phyloP scores from a whole-genome alignment of 2,329 filamentous ascomycete species.

The Alternaria postmessia region DNA sequence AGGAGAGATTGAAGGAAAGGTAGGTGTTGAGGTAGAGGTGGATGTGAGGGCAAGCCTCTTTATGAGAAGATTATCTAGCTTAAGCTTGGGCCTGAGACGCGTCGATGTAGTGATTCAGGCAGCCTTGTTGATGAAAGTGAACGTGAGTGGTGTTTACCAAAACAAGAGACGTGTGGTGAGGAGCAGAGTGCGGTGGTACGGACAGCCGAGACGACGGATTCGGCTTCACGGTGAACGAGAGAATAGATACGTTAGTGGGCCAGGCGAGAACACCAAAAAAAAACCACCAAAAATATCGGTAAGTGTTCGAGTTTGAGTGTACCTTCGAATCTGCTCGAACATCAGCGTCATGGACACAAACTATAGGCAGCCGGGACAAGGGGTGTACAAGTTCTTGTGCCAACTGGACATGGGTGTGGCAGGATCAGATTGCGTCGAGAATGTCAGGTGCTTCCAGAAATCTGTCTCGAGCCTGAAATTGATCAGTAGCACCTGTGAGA shows the following conservation, averaged over 20 bases:
- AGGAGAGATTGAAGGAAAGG: not conserved
- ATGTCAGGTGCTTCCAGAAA: not conserved
- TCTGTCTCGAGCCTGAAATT: not conserved
- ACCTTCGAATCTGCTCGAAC: not conserved
- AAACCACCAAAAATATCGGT: no score
- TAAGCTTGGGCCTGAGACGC: not conserved
- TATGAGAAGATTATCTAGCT: not conserved
- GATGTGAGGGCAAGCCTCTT: not conserved
- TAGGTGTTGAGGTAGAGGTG: not conserved
- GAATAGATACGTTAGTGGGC: not conserved
- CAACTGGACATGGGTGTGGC: not conserved
- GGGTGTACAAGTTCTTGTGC: not conserved
- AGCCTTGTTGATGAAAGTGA: conserved; percentile 1
- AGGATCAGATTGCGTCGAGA: not conserved
- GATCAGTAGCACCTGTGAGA: not conserved
- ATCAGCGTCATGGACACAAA: not conserved
- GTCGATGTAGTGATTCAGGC: not conserved
- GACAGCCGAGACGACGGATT: not conserved
- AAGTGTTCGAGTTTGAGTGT: no score
- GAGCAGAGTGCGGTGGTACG: not conserved
- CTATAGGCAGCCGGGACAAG: not conserved
- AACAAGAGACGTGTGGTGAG: conserved; percentile 4
- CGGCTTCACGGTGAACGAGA: not conserved
- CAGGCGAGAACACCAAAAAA: not conserved
- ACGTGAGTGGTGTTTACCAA: not conserved